phyloP scores from a whole-genome alignment of 208 protist genomes.

The Crithidia sp. region DNA sequence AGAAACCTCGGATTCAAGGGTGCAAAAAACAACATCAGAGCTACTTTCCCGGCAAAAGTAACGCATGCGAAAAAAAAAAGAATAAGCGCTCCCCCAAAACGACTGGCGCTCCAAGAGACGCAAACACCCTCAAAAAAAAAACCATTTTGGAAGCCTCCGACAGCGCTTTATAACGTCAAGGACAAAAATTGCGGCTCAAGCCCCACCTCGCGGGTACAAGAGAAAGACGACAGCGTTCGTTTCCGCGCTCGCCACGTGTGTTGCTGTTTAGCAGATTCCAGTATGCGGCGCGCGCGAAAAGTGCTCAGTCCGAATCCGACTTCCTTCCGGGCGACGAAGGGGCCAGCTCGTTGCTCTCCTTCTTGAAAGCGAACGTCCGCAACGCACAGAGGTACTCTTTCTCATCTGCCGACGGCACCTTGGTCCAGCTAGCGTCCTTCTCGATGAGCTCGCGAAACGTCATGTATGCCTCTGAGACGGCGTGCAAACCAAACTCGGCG shows the following conservation, averaged over 20 bases:
- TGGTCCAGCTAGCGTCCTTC: constrained; percentile 79
- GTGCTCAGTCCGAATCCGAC: constrained; percentile 19
- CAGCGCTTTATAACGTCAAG: neutral
- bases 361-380: constrained; percentile 82
- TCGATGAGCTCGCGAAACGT: constrained; percentile 80
- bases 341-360: constrained; percentile 55
- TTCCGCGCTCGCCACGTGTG: too few species aligned
- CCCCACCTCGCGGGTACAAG: neutral
- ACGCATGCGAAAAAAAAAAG: constrained; percentile 5
- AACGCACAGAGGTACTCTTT: constrained; percentile 79
- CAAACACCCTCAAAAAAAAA: neutral
- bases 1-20: neutral
- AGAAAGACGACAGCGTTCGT: too few species aligned
- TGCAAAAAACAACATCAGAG: neutral
- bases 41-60: neutral
- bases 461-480: constrained; percentile 71
- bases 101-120: neutral
- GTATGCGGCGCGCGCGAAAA: neutral
- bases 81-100: neutral
- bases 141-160: neutral
- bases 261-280: neutral
- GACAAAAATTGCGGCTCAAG: neutral
- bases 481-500: constrained; percentile 59
- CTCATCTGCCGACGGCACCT: constrained; percentile 65
- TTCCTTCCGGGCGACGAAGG: constrained; percentile 27